Percentiles rank a stretch among this genome's conserved stretches.
phyloP scores from a whole-genome alignment of 805 yeast genomes.

The Candida schatavii region DNA sequence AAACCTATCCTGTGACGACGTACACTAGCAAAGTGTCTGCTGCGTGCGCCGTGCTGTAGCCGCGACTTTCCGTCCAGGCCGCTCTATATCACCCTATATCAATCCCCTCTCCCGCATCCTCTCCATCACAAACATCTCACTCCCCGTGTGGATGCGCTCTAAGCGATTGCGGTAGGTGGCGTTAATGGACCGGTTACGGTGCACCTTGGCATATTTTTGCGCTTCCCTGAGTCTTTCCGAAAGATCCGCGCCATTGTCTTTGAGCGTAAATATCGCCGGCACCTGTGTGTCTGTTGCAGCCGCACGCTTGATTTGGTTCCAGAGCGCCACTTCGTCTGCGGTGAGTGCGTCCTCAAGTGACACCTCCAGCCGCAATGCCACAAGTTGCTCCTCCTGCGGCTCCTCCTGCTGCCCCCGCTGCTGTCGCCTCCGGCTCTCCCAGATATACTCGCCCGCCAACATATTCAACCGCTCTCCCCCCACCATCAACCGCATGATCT shows the following conservation, averaged over 20 bases:
- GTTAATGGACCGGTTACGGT: slow-evolving; percentile 1
- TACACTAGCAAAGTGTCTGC: no score
- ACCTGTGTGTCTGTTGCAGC: neutral
- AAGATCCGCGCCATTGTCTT: neutral
- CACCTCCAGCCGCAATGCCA: slow-evolving; percentile 7
- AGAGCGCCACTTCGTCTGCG: slow-evolving; percentile 7
- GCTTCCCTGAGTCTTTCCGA: neutral
- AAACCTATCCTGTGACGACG: neutral
- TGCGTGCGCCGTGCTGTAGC: no score
- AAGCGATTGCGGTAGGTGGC: slow-evolving; percentile 2
- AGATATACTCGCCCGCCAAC: slow-evolving; percentile 15
- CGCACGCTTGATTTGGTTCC: slow-evolving; percentile 9
- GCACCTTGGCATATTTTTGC: slow-evolving; percentile 2
- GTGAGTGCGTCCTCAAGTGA: slow-evolving; percentile 1
- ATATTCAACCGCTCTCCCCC: slow-evolving; percentile 5
- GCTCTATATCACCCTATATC: no score
- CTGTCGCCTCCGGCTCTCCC: no score
- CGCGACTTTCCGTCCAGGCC: no score
- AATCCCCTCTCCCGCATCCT: slow-evolving; percentile 4
- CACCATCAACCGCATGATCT: slow-evolving; percentile 14
- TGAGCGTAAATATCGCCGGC: neutral
- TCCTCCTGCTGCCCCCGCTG: no score
- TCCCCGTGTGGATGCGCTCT: slow-evolving; percentile 2
- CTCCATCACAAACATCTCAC: neutral
- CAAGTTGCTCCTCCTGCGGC: slow-evolving; percentile 5